Conservation (phyloP, 2,329 filamentous ascomycete genomes). For the Paecilomyces sp. region DNA sequence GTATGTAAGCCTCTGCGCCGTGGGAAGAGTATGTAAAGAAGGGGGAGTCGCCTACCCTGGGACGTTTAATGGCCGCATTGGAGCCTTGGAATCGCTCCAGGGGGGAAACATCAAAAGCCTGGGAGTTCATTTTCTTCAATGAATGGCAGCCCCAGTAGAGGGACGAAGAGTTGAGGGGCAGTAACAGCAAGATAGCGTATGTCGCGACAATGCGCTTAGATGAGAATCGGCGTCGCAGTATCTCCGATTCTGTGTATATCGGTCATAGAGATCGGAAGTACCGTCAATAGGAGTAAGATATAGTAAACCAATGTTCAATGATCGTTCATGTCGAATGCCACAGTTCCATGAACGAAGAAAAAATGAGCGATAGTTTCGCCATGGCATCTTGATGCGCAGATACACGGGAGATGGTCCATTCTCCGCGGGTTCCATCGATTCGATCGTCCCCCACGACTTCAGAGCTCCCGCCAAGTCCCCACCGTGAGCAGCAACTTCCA, state of each 20-base stretch:
- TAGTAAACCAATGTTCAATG: background rate
- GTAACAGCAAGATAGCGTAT: background rate
- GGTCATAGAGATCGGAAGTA: background rate
- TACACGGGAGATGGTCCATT: background rate
- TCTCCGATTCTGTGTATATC: background rate
- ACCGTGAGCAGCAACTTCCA: background rate
- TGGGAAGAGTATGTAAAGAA: background rate
- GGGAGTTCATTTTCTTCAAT: constrained; percentile 20
- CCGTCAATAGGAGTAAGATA: background rate
- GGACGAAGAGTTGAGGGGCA: background rate
- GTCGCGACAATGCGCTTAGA: background rate
- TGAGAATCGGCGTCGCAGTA: background rate
- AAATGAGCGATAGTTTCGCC: background rate
- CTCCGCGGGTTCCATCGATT: background rate
- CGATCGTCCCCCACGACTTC: background rate
- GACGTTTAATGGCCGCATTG: constrained; percentile 65
- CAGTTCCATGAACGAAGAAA: background rate
- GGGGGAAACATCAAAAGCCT: constrained; percentile 61
- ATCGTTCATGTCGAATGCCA: background rate
- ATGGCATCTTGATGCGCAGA: background rate
- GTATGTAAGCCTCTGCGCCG: constrained; percentile 5
- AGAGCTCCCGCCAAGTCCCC: background rate
- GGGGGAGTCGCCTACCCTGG: constrained; percentile 49
- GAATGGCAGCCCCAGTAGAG: background rate
- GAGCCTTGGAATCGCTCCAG: constrained; percentile 59